Evolutionary conservation across 1,284 basidiomycete genomes (phyloP).

Genomic region (Papiliotrema nemorosa): DNA sequence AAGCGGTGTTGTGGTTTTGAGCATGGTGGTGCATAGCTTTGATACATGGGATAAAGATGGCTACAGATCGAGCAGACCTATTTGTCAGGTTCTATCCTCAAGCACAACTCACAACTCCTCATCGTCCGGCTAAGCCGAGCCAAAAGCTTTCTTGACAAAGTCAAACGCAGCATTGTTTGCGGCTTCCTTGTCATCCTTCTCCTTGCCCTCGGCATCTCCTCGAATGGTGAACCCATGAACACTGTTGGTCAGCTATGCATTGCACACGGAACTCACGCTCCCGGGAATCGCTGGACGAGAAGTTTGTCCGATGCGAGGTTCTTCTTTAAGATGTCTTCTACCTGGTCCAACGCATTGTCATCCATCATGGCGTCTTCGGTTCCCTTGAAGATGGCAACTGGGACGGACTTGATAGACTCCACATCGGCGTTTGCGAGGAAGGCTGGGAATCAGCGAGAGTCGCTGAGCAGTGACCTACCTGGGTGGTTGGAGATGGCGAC

Average conservation of each 20-base stretch:
- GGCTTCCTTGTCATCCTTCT: slow-evolving; percentile 58
- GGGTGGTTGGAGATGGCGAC: slow-evolving; percentile 64
- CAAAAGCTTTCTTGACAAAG: slow-evolving; percentile 49
- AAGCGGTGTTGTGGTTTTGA: too few relatives aligned
- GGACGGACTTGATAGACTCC: slow-evolving; percentile 48
- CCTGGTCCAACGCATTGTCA: slow-evolving; percentile 23
- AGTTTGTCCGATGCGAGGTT: slow-evolving; percentile 56
- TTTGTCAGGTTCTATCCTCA: too few relatives aligned
- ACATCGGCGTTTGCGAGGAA: slow-evolving; percentile 60
- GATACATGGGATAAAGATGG: too few relatives aligned
- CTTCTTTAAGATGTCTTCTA: slow-evolving; percentile 55
- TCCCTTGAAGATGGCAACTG: slow-evolving; percentile 43
- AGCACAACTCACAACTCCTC: too few relatives aligned
- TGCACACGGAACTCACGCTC: slow-evolving; percentile 6
- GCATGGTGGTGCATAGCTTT: too few relatives aligned
- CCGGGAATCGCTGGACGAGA: slow-evolving; percentile 53
- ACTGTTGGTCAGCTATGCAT: slow-evolving; percentile 52
- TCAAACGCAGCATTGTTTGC: slow-evolving; percentile 54
- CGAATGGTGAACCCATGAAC: slow-evolving; percentile 62
- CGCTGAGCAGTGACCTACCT: slow-evolving; percentile 1
- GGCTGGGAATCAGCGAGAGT: slow-evolving; percentile 43
- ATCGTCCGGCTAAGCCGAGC: slow-evolving; percentile 2
- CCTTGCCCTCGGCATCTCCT: slow-evolving; percentile 44
- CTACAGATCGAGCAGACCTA: too few relatives aligned
- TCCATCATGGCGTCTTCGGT: slow-evolving; percentile 36